Evolutionary conservation across 176 grass and related monocot genomes (phyloP).

Genomic region (Bolboschoenus planiculmis): DNA sequence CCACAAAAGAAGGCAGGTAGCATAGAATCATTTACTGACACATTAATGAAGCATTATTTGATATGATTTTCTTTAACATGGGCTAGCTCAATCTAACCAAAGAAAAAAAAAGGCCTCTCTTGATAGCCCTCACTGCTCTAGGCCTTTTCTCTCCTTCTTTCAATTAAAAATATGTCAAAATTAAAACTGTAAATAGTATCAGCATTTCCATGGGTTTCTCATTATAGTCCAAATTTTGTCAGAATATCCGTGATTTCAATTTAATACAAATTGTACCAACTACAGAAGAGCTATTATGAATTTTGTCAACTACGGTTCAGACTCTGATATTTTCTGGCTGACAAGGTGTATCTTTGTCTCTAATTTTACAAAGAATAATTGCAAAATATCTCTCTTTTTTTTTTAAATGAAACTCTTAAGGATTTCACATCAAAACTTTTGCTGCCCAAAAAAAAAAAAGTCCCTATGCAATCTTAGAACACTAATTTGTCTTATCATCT

Average conservation of each 20-base stretch:
- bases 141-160: neutral
- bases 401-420: too few species aligned
- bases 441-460: neutral
- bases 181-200: neutral
- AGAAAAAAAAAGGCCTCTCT: too few species aligned
- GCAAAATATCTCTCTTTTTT: too few species aligned
- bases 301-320: neutral
- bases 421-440: neutral
- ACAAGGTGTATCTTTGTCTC: neutral
- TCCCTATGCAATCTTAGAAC: neutral
- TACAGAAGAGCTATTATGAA: slow-evolving; percentile 3
- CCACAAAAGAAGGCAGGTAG: neutral
- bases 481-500: neutral
- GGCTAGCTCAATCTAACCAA: neutral
- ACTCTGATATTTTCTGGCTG: neutral
- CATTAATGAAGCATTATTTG: neutral
- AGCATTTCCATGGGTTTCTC: neutral
- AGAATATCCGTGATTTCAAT: slow-evolving; percentile 5
- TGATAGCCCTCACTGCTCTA: neutral
- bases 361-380: neutral
- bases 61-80: slow-evolving; percentile 1
- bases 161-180: neutral
- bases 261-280: neutral
- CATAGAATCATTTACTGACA: slow-evolving; percentile 5
- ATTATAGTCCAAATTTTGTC: neutral